phyloP scores from a whole-genome alignment of 2,329 filamentous ascomycete species.

The Alternaria sp. region DNA sequence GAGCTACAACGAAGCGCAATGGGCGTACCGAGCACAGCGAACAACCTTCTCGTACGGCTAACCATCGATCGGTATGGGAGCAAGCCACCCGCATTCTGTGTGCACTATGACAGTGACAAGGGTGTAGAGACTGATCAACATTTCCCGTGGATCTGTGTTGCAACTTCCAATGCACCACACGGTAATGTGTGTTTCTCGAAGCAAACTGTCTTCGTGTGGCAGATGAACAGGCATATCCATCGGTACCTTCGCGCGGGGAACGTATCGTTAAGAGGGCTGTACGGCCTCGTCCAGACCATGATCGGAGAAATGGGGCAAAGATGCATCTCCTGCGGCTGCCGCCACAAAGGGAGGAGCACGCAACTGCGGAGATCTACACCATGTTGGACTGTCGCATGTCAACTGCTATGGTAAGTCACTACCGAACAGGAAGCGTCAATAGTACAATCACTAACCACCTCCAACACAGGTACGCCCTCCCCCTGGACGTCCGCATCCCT shows the following conservation, averaged over 20 bases:
- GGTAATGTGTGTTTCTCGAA: conserved; percentile 25
- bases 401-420: conserved; percentile 23
- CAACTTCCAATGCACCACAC: conserved; percentile 17
- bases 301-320: conserved; percentile 17
- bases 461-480: conserved; percentile 10
- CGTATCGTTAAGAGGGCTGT: conserved; percentile 19
- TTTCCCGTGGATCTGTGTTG: conserved; percentile 24
- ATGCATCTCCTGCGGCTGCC: conserved; percentile 36
- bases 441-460: not conserved
- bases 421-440: not conserved
- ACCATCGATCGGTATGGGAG: conserved; percentile 14
- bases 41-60: conserved; percentile 34
- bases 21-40: conserved; percentile 29
- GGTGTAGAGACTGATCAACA: conserved; percentile 22
- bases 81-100: conserved; percentile 30
- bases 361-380: conserved; percentile 32
- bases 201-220: conserved; percentile 30
- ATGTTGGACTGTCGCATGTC: conserved; percentile 27
- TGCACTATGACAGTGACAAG: conserved; percentile 36
- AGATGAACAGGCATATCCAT: conserved; percentile 31
- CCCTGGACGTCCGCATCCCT: conserved; percentile 38
- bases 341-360: conserved; percentile 17
- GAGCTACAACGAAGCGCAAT: conserved; percentile 34
- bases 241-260: conserved; percentile 13
- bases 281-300: conserved; percentile 17